Conservation (phyloP, 805 yeast genomes). For the Spathaspora gorwiae region DNA sequence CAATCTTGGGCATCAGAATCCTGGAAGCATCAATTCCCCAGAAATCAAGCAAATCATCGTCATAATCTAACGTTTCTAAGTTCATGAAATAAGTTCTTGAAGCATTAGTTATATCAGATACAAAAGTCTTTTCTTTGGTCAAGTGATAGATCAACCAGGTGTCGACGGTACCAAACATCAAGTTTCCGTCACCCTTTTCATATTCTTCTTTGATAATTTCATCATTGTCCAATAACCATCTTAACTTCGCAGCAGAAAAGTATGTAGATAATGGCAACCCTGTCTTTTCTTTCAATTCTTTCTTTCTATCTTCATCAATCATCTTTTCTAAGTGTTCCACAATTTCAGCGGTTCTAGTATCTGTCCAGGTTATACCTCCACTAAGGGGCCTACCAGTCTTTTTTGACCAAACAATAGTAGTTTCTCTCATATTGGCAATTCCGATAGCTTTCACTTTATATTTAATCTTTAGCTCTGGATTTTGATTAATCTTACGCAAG, state of each 20-base stretch:
- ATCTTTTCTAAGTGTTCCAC: conserved; percentile 58
- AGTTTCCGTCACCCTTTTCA: conserved; percentile 61
- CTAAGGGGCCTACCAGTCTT: conserved; percentile 77
- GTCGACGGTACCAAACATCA: conserved; percentile 92
- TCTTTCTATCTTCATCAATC: conserved; percentile 51
- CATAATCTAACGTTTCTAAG: conserved; percentile 70
- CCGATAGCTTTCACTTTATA: conserved; percentile 73
- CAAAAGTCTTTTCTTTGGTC: conserved; percentile 63
- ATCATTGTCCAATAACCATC: conserved; percentile 84
- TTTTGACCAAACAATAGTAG: conserved; percentile 83
- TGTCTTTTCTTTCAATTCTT: conserved; percentile 55
- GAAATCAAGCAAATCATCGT: conserved; percentile 65
- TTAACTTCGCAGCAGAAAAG: conserved; percentile 83
- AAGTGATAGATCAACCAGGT: conserved; percentile 88
- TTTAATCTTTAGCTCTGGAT: conserved; percentile 47
- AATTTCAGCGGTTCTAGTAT: conserved; percentile 75
- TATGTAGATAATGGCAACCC: conserved; percentile 90
- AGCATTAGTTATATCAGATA: conserved; percentile 89
- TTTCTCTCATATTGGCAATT: conserved; percentile 93
- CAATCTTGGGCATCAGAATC: conserved; percentile 69
- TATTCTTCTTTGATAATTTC: conserved; percentile 61
- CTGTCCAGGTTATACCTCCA: conserved; percentile 95
- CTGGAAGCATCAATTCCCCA: conserved; percentile 73
- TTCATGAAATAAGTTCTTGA: conserved; percentile 89
- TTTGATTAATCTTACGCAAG: conserved; percentile 51